Base-by-base conservation (phyloP, 2,329 filamentous ascomycete species). In the Aspergillus sp. region DNA sequence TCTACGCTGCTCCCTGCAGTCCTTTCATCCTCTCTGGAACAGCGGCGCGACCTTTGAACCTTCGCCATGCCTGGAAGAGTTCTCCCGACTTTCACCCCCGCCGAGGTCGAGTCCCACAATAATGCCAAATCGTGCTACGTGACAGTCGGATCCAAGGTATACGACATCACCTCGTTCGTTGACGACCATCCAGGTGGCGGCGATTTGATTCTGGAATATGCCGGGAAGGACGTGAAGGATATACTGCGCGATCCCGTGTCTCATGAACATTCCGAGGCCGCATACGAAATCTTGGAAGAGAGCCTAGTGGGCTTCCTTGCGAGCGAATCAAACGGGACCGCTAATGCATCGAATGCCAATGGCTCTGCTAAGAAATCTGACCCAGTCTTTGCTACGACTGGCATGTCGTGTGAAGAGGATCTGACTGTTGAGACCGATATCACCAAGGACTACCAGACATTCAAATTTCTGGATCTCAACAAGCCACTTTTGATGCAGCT, bases 251-350 rank as follows among this genome's bases (percentile, higher is more conserved):
- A 99, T 67, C 81, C 86, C 56, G 76, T 83, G 41, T 97, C 92
- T 31, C 94, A 99, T 68, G 76, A 79, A 41, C 94, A 99, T 71
- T 91, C 88, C 45, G 92, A 97, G 56, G 82, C 91, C 2, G 94
- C 94, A n/a, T 99, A 97, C 73, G 93, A 97, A 64, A 88, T 97
- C 13, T 80, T 99, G 21, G 89, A 96, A 43, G 94, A 97, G 38
- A 88, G 84, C 43, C 81, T 93, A 14, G 80, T 97, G 55, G 94
- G 91, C 14, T 96, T 95, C 65, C 77, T 97, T 31, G 80, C 81
- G 4, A 81, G 81, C 2, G 80, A 86, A 34, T 80, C 84, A 56
- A 70, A 81, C 4, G 71, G 81, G 47, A 77, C 43, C 71, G 68
- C 50, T 61, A 64, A 69, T 19, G 66, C 56, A 4, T 55, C 59